Percentiles rank a stretch among this genome's conserved stretches.
phyloP scores from a whole-genome alignment of 169 alveolate species.

The Neospora caninum region DNA sequence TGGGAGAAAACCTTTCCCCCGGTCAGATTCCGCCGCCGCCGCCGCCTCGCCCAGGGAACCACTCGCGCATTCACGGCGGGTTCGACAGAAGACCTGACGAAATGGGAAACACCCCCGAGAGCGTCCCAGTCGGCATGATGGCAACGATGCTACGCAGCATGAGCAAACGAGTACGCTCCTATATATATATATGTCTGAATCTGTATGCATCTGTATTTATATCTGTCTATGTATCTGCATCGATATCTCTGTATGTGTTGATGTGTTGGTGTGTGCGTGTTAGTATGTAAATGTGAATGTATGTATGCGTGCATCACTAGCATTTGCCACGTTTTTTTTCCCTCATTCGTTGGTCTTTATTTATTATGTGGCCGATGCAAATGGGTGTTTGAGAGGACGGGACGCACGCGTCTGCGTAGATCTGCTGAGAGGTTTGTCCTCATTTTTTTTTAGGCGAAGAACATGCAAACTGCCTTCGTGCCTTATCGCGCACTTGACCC shows the following conservation, averaged over 20 bases:
- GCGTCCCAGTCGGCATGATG: slow-evolving; percentile 50
- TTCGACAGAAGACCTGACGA: slow-evolving; percentile 53
- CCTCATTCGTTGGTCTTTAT: too few species aligned
- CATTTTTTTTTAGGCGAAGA: slow-evolving; percentile 9
- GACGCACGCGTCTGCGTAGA: too few species aligned
- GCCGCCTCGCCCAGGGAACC: slow-evolving; percentile 27
- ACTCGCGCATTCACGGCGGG: slow-evolving; percentile 30
- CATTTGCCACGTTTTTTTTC: too few species aligned
- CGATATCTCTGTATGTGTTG: neutral
- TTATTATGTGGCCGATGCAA: too few species aligned
- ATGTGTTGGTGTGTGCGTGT: neutral
- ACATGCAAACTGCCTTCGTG: slow-evolving; percentile 65
- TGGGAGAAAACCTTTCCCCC: neutral
- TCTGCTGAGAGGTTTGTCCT: neutral
- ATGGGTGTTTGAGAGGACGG: too few species aligned
- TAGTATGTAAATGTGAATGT: too few species aligned
- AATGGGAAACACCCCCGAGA: slow-evolving; percentile 46
- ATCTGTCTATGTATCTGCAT: neutral
- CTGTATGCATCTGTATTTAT: neutral
- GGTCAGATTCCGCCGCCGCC: neutral
- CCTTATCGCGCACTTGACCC: slow-evolving; percentile 62
- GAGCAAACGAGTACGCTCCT: slow-evolving; percentile 18
- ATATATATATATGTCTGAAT: neutral
- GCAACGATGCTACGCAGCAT: slow-evolving; percentile 53
- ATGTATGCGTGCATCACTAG: too few species aligned